These are phyloP conservation scores for Rosellinia necatrix DNA, from an alignment of 2,329 filamentous ascomycete genomes.

Conservation along the genomic window DNA sequence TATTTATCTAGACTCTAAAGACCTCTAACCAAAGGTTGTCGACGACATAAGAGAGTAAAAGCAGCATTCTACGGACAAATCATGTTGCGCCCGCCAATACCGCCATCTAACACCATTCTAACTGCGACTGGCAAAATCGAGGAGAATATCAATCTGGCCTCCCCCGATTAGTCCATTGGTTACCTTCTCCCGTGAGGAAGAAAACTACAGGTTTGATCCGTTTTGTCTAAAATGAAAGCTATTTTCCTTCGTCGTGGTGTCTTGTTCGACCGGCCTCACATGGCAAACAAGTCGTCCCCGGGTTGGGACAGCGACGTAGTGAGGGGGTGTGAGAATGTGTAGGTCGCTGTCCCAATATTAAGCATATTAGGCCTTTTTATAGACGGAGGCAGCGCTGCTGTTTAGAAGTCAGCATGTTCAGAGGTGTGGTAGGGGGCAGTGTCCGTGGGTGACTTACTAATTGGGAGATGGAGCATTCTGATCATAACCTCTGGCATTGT, in stretches of 20 bases:
- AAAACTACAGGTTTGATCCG: not conserved
- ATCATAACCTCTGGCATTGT: slow-evolving; percentile 19
- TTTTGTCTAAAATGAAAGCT: slow-evolving; percentile 10
- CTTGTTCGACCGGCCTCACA: not conserved
- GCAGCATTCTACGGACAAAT: too few relatives aligned
- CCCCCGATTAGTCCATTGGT: too few relatives aligned
- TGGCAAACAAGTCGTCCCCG: not conserved
- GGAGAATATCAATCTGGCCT: too few relatives aligned
- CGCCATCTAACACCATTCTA: too few relatives aligned
- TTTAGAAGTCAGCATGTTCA: slow-evolving; percentile 1
- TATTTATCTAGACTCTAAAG: too few relatives aligned
- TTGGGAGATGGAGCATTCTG: slow-evolving; percentile 8
- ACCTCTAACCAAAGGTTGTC: too few relatives aligned
- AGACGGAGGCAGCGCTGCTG: not conserved
- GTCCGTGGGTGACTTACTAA: slow-evolving; percentile 22
- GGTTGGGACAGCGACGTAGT: not conserved
- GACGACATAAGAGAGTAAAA: too few relatives aligned
- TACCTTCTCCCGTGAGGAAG: too few relatives aligned
- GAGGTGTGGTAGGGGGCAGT: too few relatives aligned
- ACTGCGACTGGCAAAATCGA: too few relatives aligned
- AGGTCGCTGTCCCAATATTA: not conserved
- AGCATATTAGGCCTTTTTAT: not conserved
- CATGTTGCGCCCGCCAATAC: too few relatives aligned
- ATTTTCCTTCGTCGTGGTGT: not conserved
- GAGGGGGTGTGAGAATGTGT: not conserved